Evolutionary conservation across 805 yeast species (phyloP).

Genomic region (Candida cerambycidarum): DNA sequence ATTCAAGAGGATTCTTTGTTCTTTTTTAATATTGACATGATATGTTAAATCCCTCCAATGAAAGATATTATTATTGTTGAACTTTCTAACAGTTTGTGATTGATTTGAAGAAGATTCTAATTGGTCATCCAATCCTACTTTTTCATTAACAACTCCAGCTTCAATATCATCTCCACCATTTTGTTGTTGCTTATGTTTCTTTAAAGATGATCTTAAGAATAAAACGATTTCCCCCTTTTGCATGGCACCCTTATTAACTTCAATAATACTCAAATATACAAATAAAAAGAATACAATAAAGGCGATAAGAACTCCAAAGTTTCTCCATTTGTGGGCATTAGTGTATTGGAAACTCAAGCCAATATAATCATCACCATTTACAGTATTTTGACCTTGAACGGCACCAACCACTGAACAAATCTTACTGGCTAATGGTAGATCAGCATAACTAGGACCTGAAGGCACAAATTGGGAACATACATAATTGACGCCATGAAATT

Average conservation of each 20-base stretch:
- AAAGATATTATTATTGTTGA: conserved; percentile 23
- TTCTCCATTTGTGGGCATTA: conserved; percentile 73
- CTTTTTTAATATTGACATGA: conserved; percentile 36
- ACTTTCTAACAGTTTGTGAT: background rate
- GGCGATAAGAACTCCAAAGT: conserved; percentile 65
- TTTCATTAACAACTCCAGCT: conserved; percentile 17
- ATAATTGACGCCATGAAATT: conserved; percentile 58
- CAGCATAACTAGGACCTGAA: conserved; percentile 52
- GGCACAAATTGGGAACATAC: conserved; percentile 57
- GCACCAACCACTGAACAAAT: conserved; percentile 67
- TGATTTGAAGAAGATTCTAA: conserved; percentile 6
- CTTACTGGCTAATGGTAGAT: conserved; percentile 34
- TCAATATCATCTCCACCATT: conserved; percentile 10
- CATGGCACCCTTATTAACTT: conserved; percentile 41
- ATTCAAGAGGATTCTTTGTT: conserved; percentile 39
- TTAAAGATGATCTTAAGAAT: conserved; percentile 27
- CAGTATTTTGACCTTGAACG: conserved; percentile 48
- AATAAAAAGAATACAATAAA: conserved; percentile 45
- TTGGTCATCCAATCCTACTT: conserved; percentile 12
- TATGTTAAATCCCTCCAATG: conserved; percentile 41
- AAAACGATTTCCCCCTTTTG: conserved; percentile 41
- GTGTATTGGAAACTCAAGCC: conserved; percentile 47
- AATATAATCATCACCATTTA: conserved; percentile 63
- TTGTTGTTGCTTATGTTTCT: conserved; percentile 24
- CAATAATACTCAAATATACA: conserved; percentile 34